Conservation (phyloP, 495 filamentous ascomycete genomes). For the Hypomontagnella monticulosa region DNA sequence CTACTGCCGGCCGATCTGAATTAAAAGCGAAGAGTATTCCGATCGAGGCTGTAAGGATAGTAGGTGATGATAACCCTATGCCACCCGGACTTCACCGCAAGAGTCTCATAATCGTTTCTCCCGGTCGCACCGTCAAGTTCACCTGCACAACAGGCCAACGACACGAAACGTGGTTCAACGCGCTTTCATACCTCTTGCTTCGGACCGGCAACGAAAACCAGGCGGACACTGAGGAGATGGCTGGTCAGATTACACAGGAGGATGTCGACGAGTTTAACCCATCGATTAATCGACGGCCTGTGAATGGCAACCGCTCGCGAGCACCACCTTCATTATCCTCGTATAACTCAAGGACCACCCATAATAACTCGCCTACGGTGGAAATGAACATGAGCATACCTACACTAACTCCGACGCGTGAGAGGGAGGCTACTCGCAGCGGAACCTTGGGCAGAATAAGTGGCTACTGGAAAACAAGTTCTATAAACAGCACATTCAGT, state of each 20-base stretch:
- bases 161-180: conserved; percentile 99
- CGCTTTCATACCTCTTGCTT: conserved; percentile 89
- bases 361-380: conserved; percentile 64
- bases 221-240: conserved; percentile 66
- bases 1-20: conserved; percentile 76
- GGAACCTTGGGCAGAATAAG: conserved; percentile 56
- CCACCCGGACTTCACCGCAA: conserved; percentile 94
- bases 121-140: conserved; percentile 87
- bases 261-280: conserved; percentile 94
- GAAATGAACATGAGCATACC: conserved; percentile 55
- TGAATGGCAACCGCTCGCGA: conserved; percentile 49
- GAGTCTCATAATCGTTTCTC: conserved; percentile 89
- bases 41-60: conserved; percentile 91
- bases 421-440: conserved; percentile 48
- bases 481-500: conserved; percentile 48
- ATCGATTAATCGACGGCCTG: conserved; percentile 61
- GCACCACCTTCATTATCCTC: conserved; percentile 79
- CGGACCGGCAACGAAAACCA: conserved; percentile 70
- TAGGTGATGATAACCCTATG: conserved; percentile 96
- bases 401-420: conserved; percentile 56
- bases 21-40: conserved; percentile 92
- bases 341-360: conserved; percentile 76
- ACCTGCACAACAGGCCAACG: conserved; percentile 92
- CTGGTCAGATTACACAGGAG: conserved; percentile 69
- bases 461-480: conserved; percentile 58